Evolutionary conservation across 495 filamentous ascomycete species (phyloP), one percentile per base, ranked within the genome.

Genomic region (Neurospora africana): DNA sequence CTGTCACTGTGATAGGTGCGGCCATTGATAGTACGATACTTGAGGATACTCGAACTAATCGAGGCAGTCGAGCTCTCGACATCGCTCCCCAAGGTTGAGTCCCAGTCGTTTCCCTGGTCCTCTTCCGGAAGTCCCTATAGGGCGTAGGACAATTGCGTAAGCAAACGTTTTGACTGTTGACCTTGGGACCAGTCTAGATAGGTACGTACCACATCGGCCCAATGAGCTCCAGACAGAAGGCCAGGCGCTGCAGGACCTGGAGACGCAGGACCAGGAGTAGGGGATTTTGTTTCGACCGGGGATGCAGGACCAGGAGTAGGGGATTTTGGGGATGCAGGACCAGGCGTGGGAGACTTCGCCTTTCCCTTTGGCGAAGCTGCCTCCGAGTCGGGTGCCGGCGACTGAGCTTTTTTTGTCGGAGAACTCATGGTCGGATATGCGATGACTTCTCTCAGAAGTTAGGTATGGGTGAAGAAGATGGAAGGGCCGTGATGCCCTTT

Each of bases 21-120:
- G 30, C 81, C 82, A 68, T 83, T 75, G 11, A 83, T 70, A 8
- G 75, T 79, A n/a, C 82, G 78, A 72, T 85, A 86, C 30, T 84
- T 76, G 13, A 83, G 74, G 17, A 87, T 83, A 37, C 79, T 82
- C 0, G 81, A n/a, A n/a, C n/a, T n/a, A n/a, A n/a, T n/a, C n/a
- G n/a, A n/a, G n/a, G n/a, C n/a, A n/a, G n/a, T n/a, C n/a, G n/a
- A n/a, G n/a, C n/a, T n/a, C n/a, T n/a, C n/a, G n/a, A n/a, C n/a
- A n/a, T n/a, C n/a, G n/a, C n/a, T n/a, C n/a, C n/a, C n/a, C n/a
- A n/a, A n/a, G n/a, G n/a, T n/a, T n/a, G n/a, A n/a, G n/a, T n/a
- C 82, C 40, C 61, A 74, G 65, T 84, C 81, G 36, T 79, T 75
- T 36, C 76, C 61, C 35, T 69, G 41, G 30, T 71, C 70, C 41